Evolutionary conservation across 805 yeast species (phyloP).

Genomic region (Tetrapisispora taiwanensis): DNA sequence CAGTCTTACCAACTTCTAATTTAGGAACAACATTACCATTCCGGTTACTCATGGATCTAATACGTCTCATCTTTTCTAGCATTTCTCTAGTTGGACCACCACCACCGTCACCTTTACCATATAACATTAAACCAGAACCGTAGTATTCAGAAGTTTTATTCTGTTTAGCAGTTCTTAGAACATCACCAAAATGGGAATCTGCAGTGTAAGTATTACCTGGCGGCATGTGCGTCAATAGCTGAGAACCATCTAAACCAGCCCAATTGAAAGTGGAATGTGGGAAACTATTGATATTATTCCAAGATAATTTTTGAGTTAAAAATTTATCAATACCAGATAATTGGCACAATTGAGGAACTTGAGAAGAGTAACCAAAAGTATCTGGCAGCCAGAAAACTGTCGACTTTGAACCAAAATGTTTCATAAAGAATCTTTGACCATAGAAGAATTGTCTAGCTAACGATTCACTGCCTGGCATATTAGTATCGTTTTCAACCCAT

Average conservation of each 20-base stretch:
- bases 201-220: slow-evolving; percentile 96
- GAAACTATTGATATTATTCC: slow-evolving; percentile 90
- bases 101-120: slow-evolving; percentile 97
- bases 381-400: slow-evolving; percentile 92
- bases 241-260: slow-evolving; percentile 92
- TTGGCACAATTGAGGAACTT: slow-evolving; percentile 86
- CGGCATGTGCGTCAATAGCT: slow-evolving; percentile 93
- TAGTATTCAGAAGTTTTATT: slow-evolving; percentile 77
- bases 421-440: slow-evolving; percentile 79
- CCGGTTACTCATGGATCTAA: slow-evolving; percentile 77
- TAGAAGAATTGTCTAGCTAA: slow-evolving; percentile 76
- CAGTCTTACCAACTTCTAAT: slow-evolving; percentile 59
- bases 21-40: slow-evolving; percentile 68
- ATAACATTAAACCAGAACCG: slow-evolving; percentile 70
- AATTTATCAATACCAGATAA: slow-evolving; percentile 77
- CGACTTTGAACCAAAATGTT: slow-evolving; percentile 68
- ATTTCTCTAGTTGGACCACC: slow-evolving; percentile 95
- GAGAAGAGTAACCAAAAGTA: slow-evolving; percentile 93
- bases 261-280: slow-evolving; percentile 90
- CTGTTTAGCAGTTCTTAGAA: slow-evolving; percentile 63
- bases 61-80: slow-evolving; percentile 85
- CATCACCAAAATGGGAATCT: slow-evolving; percentile 86
- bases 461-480: slow-evolving; percentile 91
- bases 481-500: slow-evolving; percentile 97
- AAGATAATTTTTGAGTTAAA: slow-evolving; percentile 85